phyloP scores from a whole-genome alignment of 352 stramenopile genomes.

The Aphanomyces invadans region DNA sequence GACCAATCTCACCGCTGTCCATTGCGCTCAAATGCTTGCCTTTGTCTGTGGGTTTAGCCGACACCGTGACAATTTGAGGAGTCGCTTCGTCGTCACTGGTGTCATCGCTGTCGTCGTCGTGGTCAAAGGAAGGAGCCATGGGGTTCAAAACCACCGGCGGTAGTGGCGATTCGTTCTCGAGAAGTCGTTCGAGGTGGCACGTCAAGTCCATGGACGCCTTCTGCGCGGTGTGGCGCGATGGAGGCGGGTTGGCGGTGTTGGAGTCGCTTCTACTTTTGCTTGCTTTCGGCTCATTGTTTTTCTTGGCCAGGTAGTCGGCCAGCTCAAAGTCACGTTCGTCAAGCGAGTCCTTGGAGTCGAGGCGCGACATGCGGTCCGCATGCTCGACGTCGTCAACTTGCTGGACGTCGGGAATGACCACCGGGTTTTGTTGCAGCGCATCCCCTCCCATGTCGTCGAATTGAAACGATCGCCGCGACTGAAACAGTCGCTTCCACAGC shows the following conservation, averaged over 20 bases:
- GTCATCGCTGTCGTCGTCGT: constrained; percentile 13
- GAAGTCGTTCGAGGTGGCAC: constrained; percentile 10
- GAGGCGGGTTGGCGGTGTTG: neutral
- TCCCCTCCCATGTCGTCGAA: neutral
- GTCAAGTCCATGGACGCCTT: neutral
- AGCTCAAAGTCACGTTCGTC: constrained; percentile 22
- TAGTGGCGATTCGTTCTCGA: neutral
- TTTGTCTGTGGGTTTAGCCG: too few relatives aligned
- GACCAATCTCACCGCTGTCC: too few relatives aligned
- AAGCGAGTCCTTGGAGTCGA: constrained; percentile 19
- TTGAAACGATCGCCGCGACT: neutral
- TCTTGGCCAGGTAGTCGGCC: constrained; percentile 19
- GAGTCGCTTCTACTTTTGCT: neutral
- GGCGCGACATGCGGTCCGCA: neutral
- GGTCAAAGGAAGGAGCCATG: constrained; percentile 15
- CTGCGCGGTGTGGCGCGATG: neutral
- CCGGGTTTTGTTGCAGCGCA: neutral
- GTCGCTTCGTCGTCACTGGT: neutral
- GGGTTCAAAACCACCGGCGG: neutral
- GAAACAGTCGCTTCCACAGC: neutral
- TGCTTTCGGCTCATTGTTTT: neutral
- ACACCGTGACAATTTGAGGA: too few relatives aligned
- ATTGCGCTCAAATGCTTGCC: neutral
- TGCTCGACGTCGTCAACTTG: neutral
- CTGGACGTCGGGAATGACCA: neutral